These are phyloP conservation scores for Malbranchea cinnamomea DNA, from an alignment of 2,329 filamentous ascomycete species.

Conservation along the genomic window DNA sequence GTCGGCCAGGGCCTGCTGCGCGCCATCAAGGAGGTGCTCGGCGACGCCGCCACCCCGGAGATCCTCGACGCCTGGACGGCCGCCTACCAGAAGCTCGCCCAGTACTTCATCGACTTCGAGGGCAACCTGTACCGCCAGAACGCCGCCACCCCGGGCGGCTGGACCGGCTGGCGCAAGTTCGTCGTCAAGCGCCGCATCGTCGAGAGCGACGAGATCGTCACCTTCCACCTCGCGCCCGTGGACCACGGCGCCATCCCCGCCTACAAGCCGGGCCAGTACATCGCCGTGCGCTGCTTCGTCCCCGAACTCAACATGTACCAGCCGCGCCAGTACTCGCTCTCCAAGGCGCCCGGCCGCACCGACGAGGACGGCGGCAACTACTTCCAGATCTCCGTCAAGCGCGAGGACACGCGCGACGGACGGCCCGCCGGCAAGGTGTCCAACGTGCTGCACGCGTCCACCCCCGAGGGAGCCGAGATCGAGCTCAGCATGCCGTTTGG, in stretches of 20 bases:
- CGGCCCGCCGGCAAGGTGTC: constrained; percentile 45
- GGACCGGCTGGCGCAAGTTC: constrained; percentile 52
- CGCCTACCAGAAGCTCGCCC: constrained; percentile 55
- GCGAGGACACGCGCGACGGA: constrained; percentile 38
- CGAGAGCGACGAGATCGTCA: constrained; percentile 53
- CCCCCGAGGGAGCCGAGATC: constrained; percentile 42
- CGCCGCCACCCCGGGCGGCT: constrained; percentile 20
- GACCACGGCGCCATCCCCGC: constrained; percentile 40
- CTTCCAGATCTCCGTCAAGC: constrained; percentile 53
- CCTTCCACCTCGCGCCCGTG: constrained; percentile 46
- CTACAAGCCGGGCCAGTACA: constrained; percentile 54
- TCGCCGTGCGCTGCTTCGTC: constrained; percentile 43
- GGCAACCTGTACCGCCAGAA: constrained; percentile 38
- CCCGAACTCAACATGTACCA: constrained; percentile 43
- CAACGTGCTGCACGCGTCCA: constrained; percentile 46
- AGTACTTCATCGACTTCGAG: constrained; percentile 53
- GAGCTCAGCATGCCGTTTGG: constrained; percentile 48
- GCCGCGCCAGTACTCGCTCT: constrained; percentile 52
- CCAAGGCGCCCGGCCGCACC: constrained; percentile 37
- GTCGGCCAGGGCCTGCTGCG: constrained; percentile 52
- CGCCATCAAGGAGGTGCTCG: constrained; percentile 52
- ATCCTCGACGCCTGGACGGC: constrained; percentile 51
- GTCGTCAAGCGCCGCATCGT: constrained; percentile 44
- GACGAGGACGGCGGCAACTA: too few species aligned
- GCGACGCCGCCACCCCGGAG: constrained; percentile 47